phyloP scores from a whole-genome alignment of 73 alveolate genomes.

The Tetrahymena malaccensis region DNA sequence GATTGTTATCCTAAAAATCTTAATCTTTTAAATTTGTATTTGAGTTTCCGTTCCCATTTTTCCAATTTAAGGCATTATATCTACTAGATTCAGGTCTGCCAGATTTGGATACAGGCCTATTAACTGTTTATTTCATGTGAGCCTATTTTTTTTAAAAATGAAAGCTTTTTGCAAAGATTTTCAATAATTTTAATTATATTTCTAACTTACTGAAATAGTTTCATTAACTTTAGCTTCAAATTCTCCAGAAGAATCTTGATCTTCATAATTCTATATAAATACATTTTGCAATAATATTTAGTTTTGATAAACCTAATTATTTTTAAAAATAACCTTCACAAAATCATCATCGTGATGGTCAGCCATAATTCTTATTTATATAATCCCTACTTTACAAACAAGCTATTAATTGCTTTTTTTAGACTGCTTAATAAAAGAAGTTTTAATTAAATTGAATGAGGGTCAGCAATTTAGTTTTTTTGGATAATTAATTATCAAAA shows the following conservation, averaged over 20 bases:
- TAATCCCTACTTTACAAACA: neutral
- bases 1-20: neutral
- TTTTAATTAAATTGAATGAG: neutral
- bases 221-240: neutral
- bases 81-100: neutral
- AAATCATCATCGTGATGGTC: neutral
- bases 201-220: neutral
- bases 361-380: neutral
- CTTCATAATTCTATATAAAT: neutral
- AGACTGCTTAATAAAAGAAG: neutral
- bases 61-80: neutral
- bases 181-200: neutral
- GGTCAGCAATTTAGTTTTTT: neutral
- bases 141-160: neutral
- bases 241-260: neutral
- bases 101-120: neutral
- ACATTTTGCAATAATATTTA: neutral
- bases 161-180: neutral
- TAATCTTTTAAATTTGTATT: neutral
- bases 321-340: neutral
- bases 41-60: neutral
- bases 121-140: neutral
- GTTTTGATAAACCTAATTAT: neutral
- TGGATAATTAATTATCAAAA: neutral
- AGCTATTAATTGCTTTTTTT: neutral